Conservation (phyloP, 1,139 yeast species). For the Diutina pseudorugosa region DNA sequence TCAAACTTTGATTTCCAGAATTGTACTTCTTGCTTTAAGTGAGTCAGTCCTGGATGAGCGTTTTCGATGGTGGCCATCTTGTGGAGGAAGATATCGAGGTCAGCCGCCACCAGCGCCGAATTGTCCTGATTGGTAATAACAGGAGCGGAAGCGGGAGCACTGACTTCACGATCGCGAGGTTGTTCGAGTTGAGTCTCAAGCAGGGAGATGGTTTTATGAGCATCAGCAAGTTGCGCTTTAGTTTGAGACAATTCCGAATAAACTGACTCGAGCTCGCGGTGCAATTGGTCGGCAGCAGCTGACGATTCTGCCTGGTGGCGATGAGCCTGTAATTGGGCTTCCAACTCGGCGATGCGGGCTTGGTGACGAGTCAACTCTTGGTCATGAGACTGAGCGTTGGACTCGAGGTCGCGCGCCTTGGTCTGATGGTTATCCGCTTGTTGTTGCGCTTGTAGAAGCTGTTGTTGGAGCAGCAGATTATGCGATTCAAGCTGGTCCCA, state of each 20-base stretch:
- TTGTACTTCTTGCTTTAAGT: background rate
- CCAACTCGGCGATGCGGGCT: background rate
- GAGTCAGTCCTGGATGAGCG: background rate
- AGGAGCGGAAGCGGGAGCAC: background rate
- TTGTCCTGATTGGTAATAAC: too few relatives aligned
- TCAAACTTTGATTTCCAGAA: constrained; percentile 3
- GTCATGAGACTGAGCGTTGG: background rate
- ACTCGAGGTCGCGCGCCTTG: background rate
- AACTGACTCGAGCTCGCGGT: background rate
- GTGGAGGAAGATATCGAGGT: background rate
- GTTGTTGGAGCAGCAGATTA: background rate
- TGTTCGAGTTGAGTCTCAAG: background rate
- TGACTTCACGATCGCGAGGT: background rate
- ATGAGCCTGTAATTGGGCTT: background rate
- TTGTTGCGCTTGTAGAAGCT: background rate
- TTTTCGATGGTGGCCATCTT: background rate
- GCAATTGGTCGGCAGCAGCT: background rate
- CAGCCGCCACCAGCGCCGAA: background rate
- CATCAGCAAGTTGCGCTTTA: background rate
- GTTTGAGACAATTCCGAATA: background rate
- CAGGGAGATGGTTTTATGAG: background rate
- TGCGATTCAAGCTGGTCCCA: background rate
- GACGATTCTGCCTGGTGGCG: background rate
- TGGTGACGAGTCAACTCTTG: background rate
- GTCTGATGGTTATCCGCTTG: background rate